Evolutionary conservation across 257 asterid genomes (phyloP), one percentile per base, ranked within the genome.

Genomic region (Gentiana macrophylla): DNA sequence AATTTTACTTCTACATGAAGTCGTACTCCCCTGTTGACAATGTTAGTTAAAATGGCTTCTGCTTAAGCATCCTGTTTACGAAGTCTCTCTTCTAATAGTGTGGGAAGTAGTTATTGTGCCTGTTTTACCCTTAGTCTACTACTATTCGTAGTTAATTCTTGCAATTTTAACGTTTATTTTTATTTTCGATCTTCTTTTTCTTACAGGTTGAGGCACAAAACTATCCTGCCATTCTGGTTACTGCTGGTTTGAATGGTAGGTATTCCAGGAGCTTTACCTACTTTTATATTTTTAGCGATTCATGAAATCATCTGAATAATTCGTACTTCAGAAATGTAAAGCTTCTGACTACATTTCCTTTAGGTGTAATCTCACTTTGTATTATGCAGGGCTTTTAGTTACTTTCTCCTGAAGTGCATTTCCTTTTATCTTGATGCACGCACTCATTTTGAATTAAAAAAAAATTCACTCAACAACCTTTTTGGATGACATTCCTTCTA

Each of bases 11-110:
- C 76, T 84, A 83, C 69, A 84, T 91, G 88, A 87, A 87, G 79
- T 87, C 98, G 0, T 91, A 87, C 71, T 91, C 97, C 54, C 98
- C 97, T 34, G 90, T 91, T 55, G 97, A 91, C 74, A 87, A 91
- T 53, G 98, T 84, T 68, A 74, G 92, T 72, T 47, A 52, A 38
- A 49, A 44, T 46, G 53, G 9, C 38, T 61, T 64, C 60, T 13
- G 32, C 33, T 67, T 63, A 24, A 35, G 35, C 61, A 56, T 50
- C 35, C 58, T 47, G 49, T n/a, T 35, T 5, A 37, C 50, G 12
- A 13, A 8, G 13, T 49, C 45, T 57, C 32, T 33, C 48, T 24
- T 24, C 46, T 11, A 0, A 52, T 12, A 10, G 12, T 9, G 32
- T 37, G 12, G 44, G 44, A 10, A 2, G n/a, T 0, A 12, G 0